Conservation (phyloP, 1,284 basidiomycete species). For the Cronartium quercuum region DNA sequence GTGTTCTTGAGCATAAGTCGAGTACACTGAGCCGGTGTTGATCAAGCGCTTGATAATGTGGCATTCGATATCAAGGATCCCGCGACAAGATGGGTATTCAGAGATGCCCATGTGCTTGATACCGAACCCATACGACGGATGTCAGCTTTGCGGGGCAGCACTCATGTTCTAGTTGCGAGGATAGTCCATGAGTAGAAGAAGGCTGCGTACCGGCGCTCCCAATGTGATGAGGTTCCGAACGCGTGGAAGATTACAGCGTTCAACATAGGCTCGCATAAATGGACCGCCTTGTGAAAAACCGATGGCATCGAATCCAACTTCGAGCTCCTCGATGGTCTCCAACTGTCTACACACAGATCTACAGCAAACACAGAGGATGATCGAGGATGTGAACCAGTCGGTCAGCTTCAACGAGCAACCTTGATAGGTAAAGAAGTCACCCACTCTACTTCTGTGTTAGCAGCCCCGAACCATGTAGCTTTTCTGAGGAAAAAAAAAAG, state of each 20-base stretch:
- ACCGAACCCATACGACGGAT: conserved; percentile 45
- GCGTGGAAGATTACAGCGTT: conserved; percentile 47
- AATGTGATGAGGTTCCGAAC: conserved; percentile 50
- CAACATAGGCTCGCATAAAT: conserved; percentile 46
- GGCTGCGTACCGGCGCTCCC: conserved; percentile 47
- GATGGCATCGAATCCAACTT: conserved; percentile 48
- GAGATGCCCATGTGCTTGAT: conserved; percentile 43
- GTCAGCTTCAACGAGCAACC: background rate
- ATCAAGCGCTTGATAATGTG: conserved; percentile 42
- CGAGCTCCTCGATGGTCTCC: conserved; percentile 44
- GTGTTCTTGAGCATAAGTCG: conserved; percentile 23
- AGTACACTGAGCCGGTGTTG: conserved; percentile 20
- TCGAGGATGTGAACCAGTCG: background rate
- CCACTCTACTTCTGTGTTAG: conserved; percentile 45
- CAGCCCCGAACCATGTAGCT: conserved; percentile 47
- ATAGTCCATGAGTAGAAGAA: too few species aligned
- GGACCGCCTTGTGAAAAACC: conserved; percentile 49
- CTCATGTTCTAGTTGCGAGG: background rate
- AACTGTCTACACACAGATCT: conserved; percentile 45
- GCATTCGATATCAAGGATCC: conserved; percentile 44
- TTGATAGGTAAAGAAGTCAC: background rate
- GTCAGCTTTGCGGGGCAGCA: conserved; percentile 43
- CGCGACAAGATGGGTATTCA: conserved; percentile 43
- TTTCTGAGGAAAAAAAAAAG: conserved; percentile 39
- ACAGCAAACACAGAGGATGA: background rate